Base-by-base conservation (phyloP, 768 basidiomycete genomes). In the Leccinum pellstonianum region DNA sequence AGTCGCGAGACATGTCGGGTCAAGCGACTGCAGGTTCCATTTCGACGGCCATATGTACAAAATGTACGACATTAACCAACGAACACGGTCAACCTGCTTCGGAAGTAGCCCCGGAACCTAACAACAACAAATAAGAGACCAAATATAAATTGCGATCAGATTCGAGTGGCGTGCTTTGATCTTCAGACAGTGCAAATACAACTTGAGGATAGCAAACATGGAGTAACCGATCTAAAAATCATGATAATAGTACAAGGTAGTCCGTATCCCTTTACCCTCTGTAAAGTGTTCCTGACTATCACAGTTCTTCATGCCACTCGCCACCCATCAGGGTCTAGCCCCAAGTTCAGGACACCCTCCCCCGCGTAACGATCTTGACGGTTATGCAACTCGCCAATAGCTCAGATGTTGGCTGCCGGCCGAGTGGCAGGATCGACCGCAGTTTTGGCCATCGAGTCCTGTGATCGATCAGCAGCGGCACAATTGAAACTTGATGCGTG, bases 41-140 rank as follows among this genome's bases (percentile, higher is more conserved):
- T 78, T 76, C 5, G 78, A 78, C 1, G 91, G 88, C 88, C 88
- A 92, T 58, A 92, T 75, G 71, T 91, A 77, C 19, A 93, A 75
- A 12, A 53, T 57, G 57, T 64, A 73, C 6, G 60, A 35, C 25
- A 49, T 47, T 38, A 8, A 37, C 35, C 23, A 25, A 66, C 62
- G 23, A 68, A 64, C 71, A 73, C 68, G 58, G 50, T 19, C 21
- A 49, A 49, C 55, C 48, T 25, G 51, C 54, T 57, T 43, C 29
- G 49, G 55, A 48, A 27, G 47, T 38, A 52, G 38, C 56, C 43
- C 57, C 52, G 35, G 43, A 62, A 62, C 50, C 48, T 58, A 69
- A 69, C 54, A 73, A 15, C 0, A 15, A 46, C 64, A 72, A 62
- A 65, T 27, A 49, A 21, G 5, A 21, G 1, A 21, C 46, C 19